Conservation (phyloP, 768 basidiomycete species). For the Lentinula sp. region DNA sequence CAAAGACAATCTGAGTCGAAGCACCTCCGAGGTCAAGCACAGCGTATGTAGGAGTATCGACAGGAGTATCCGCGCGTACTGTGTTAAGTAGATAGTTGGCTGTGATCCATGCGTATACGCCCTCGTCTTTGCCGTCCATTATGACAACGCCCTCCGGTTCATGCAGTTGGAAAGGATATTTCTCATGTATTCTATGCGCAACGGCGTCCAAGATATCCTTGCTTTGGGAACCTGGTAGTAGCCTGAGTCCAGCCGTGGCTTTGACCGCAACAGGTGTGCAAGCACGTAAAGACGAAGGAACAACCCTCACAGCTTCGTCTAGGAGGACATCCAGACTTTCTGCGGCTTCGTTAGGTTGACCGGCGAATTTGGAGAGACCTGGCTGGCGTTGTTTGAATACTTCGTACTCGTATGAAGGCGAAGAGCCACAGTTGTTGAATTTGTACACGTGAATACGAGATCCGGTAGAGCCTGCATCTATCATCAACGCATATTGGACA, state of each 20-base stretch:
- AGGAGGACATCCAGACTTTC: constrained; percentile 72
- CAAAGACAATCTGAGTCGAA: constrained; percentile 96
- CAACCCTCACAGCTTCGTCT: constrained; percentile 71
- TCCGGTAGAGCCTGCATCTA: constrained; percentile 97
- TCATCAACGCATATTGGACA: constrained; percentile 93
- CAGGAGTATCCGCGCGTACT: constrained; percentile 49
- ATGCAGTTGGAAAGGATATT: constrained; percentile 35
- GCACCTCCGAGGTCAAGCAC: constrained; percentile 96
- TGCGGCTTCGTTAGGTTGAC: constrained; percentile 64
- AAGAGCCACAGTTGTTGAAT: constrained; percentile 82
- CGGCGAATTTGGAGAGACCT: constrained; percentile 65
- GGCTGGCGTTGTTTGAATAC: constrained; percentile 80
- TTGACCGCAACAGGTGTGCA: constrained; percentile 75
- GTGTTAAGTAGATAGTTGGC: constrained; percentile 87
- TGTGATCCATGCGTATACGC: constrained; percentile 83
- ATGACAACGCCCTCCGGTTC: constrained; percentile 54
- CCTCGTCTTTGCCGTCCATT: constrained; percentile 78
- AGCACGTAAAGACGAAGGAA: constrained; percentile 54
- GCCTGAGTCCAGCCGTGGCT: constrained; percentile 62
- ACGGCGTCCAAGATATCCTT: constrained; percentile 58
- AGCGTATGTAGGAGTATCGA: constrained; percentile 59
- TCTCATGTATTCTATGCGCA: constrained; percentile 38
- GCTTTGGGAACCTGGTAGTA: constrained; percentile 48
- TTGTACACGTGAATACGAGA: constrained; percentile 98
- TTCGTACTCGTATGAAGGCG: constrained; percentile 86